Percentiles rank a stretch among this genome's conserved stretches.
These are phyloP conservation scores for Powellomyces hirtus DNA, from an alignment of 192 early-diverging fungal genomes.

Conservation along the genomic window DNA sequence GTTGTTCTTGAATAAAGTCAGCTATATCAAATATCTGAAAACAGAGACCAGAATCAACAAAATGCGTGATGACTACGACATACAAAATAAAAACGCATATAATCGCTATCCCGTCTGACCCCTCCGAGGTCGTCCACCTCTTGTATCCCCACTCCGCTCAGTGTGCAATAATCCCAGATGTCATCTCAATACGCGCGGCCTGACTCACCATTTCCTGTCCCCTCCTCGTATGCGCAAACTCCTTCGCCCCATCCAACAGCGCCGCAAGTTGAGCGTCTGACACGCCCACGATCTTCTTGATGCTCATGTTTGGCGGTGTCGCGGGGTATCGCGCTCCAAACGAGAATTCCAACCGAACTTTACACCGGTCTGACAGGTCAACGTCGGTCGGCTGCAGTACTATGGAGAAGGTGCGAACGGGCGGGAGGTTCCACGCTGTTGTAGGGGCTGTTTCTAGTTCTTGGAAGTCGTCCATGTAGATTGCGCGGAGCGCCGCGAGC, in stretches of 20 bases:
- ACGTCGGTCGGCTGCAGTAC: background rate
- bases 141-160: too few species aligned
- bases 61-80: too few species aligned
- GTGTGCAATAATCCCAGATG: too few species aligned
- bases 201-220: constrained; percentile 23
- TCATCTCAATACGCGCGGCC: too few species aligned
- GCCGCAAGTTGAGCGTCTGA: constrained; percentile 31
- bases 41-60: too few species aligned
- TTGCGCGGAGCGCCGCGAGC: constrained; percentile 27
- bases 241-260: constrained; percentile 3
- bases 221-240: background rate
- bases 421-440: constrained; percentile 24
- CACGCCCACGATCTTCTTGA: constrained; percentile 14
- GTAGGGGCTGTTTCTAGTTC: background rate
- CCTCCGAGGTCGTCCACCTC: too few species aligned
- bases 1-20: constrained; percentile 30
- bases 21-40: constrained; percentile 36
- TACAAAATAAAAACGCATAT: too few species aligned
- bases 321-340: background rate
- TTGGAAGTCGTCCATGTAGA: constrained; percentile 30
- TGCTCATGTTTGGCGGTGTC: background rate
- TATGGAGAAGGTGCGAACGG: background rate
- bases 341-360: background rate
- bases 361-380: background rate
- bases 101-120: too few species aligned